A percentile compares a stretch with the other conserved stretches of the same genome.
phyloP scores from a whole-genome alignment of 1,139 yeast genomes.

The Blastobotrys serpentis region DNA sequence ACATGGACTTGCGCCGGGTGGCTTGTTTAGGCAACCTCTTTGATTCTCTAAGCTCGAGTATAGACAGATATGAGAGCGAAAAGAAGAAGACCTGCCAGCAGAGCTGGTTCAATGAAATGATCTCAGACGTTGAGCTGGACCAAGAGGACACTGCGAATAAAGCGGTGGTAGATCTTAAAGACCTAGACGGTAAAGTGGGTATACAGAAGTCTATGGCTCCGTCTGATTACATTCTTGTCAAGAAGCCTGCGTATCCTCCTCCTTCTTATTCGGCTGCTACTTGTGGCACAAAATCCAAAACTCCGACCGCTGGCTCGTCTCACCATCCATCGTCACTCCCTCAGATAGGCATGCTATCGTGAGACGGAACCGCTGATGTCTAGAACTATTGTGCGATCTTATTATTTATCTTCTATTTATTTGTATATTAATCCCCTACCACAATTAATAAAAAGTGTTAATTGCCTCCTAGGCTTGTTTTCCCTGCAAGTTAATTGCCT shows the following conservation, averaged over 20 bases:
- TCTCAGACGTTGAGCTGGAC: constrained; percentile 9
- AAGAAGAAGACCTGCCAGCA: constrained; percentile 7
- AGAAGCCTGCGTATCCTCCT: constrained; percentile 6
- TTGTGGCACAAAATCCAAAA: neutral
- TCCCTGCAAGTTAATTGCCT: too few relatives aligned
- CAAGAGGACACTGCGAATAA: neutral
- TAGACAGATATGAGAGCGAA: constrained; percentile 9
- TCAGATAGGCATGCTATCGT: constrained; percentile 8
- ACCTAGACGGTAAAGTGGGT: constrained; percentile 1
- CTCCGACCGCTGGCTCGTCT: neutral
- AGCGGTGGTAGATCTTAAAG: neutral
- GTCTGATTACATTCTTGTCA: neutral
- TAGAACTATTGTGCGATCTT: too few relatives aligned
- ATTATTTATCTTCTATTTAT: neutral
- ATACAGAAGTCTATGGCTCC: too few relatives aligned
- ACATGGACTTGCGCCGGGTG: constrained; percentile 9
- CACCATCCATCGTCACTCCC: constrained; percentile 2
- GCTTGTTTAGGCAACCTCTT: constrained; percentile 12
- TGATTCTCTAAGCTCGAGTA: constrained; percentile 7
- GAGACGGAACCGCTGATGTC: neutral
- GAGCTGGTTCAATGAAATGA: constrained; percentile 11
- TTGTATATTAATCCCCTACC: neutral
- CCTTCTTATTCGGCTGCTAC: constrained; percentile 6
- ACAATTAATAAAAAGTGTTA: too few relatives aligned
- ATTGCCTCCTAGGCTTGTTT: too few relatives aligned